Evolutionary conservation across 1,284 basidiomycete genomes (phyloP).

Genomic region (Malassezia cuniculi): DNA sequence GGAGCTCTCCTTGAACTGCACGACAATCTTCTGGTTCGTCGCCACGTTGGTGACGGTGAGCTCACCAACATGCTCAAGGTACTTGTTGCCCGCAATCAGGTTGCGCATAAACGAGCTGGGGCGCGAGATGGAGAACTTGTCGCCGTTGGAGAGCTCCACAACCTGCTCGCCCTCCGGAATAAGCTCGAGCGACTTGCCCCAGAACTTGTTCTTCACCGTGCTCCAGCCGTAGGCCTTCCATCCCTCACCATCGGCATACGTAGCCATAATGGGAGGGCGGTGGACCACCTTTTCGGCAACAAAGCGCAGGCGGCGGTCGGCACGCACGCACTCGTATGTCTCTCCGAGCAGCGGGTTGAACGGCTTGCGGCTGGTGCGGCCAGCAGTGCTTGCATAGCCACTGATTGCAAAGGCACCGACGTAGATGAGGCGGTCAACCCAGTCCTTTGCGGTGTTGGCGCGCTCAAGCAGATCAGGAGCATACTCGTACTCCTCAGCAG

Average conservation of each 20-base stretch:
- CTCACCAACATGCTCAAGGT: conserved; percentile 44
- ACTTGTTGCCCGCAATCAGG: conserved; percentile 43
- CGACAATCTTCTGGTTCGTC: conserved; percentile 24
- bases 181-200: conserved; percentile 43
- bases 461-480: conserved; percentile 39
- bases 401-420: conserved; percentile 40
- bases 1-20: conserved; percentile 42
- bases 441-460: conserved; percentile 28
- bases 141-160: conserved; percentile 38
- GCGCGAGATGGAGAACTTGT: conserved; percentile 31
- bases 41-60: conserved; percentile 32
- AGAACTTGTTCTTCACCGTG: conserved; percentile 45
- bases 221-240: conserved; percentile 34
- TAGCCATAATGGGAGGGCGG: conserved; percentile 39
- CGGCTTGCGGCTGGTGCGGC: conserved; percentile 40
- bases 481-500: conserved; percentile 44
- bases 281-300: conserved; percentile 44
- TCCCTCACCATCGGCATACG: conserved; percentile 37
- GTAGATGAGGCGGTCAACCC: conserved; percentile 33
- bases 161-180: conserved; percentile 33
- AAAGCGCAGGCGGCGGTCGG: conserved; percentile 33
- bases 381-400: conserved; percentile 38
- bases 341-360: conserved; percentile 45
- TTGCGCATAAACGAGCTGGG: conserved; percentile 43
- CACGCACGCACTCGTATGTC: conserved; percentile 41